phyloP scores from a whole-genome alignment of 345 rosid genomes.

The Gossypium ekmanianum region DNA sequence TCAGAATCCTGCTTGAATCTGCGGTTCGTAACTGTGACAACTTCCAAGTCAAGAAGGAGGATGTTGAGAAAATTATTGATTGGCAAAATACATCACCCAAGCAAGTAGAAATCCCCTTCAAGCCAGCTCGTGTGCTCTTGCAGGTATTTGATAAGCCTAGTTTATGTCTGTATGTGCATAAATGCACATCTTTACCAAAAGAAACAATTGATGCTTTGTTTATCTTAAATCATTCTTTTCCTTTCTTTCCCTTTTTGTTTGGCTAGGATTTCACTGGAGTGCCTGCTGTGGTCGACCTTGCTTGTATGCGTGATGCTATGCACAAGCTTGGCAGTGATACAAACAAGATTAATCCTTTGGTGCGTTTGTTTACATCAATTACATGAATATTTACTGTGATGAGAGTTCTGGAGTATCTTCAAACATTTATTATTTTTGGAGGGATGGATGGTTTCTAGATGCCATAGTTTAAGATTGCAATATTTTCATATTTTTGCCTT shows the following conservation, averaged over 20 bases:
- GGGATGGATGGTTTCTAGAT: not conserved
- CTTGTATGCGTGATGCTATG: constrained; percentile 99
- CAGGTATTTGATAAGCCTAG: constrained; percentile 42
- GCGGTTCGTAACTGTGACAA: constrained; percentile 94
- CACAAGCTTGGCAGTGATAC: constrained; percentile 83
- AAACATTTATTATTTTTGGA: not conserved
- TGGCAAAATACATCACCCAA: constrained; percentile 89
- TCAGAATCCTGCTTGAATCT: constrained; percentile 91
- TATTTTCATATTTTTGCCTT: not conserved
- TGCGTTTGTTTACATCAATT: constrained; percentile 18
- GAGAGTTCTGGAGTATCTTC: not conserved
- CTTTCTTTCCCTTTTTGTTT: not conserved
- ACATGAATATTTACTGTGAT: not conserved
- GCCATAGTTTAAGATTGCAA: not conserved
- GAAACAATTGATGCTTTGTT: not conserved
- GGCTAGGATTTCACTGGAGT: constrained; percentile 97
- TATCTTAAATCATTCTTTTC: constrained; percentile 17
- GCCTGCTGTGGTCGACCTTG: constrained; percentile 98
- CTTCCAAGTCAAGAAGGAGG: constrained; percentile 86
- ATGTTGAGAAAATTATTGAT: constrained; percentile 90
- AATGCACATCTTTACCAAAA: not conserved
- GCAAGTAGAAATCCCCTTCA: constrained; percentile 96
- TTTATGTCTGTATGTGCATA: not conserved
- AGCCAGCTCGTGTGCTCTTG: constrained; percentile 95
- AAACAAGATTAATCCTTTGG: constrained; percentile 88